phyloP scores from a whole-genome alignment of 768 basidiomycete species.

The Psilocybe tampanensis region DNA sequence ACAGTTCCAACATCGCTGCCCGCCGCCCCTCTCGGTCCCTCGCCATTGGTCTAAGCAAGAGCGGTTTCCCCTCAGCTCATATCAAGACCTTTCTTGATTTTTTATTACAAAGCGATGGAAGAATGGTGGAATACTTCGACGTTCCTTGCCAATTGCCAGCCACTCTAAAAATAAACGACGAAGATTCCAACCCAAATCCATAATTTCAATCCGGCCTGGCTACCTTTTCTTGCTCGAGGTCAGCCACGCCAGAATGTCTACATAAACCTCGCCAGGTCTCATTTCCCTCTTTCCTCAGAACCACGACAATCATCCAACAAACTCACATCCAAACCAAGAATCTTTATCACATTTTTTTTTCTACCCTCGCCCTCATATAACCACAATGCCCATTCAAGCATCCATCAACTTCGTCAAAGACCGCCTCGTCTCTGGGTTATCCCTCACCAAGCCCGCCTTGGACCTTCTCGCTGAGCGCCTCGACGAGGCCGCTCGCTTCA shows the following conservation, averaged over 20 bases:
- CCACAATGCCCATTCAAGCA: conserved; percentile 2
- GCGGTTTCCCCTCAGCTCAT: neutral
- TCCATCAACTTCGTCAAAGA: conserved; percentile 3
- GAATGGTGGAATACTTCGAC: neutral
- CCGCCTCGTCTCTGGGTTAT: conserved; percentile 1
- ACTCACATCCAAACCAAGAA: neutral
- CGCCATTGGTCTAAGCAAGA: neutral
- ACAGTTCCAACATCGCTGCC: neutral
- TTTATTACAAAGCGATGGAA: neutral
- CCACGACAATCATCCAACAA: neutral
- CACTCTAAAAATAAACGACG: neutral
- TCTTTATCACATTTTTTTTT: neutral
- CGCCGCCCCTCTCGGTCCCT: neutral
- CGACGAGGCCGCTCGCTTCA: neutral
- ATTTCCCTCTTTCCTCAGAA: neutral
- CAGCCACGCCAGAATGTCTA: neutral
- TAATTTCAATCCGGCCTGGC: neutral
- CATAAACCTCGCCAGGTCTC: neutral
- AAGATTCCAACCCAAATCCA: neutral
- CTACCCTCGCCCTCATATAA: neutral
- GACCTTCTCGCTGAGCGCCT: conserved; percentile 11
- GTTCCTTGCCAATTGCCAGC: neutral
- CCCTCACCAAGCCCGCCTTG: conserved; percentile 8
- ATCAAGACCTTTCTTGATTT: neutral
- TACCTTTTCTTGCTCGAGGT: neutral